Conservation (phyloP, 2,329 filamentous ascomycete genomes). For the Ophiostoma piceae region DNA sequence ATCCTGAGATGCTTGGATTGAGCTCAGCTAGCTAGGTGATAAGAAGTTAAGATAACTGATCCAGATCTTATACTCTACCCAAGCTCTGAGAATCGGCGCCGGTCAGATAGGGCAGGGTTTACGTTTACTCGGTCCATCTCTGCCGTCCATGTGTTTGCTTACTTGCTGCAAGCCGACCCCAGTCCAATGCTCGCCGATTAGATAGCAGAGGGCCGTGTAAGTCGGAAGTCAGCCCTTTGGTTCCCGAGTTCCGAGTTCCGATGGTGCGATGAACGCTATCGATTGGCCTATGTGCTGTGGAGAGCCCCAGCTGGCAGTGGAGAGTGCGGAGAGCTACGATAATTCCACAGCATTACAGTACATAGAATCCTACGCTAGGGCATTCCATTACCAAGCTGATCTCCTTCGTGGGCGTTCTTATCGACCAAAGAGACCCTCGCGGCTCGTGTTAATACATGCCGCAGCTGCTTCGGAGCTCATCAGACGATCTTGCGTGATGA, state of each 20-base stretch:
- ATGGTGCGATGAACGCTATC: neutral
- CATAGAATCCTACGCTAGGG: neutral
- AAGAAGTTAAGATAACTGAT: neutral
- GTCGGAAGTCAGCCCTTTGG: neutral
- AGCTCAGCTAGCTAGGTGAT: neutral
- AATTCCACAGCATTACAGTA: neutral
- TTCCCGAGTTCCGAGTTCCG: conserved; percentile 18
- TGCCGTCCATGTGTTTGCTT: neutral
- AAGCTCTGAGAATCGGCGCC: neutral
- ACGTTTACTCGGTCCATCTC: neutral
- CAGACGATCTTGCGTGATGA: neutral
- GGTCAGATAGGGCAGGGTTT: neutral
- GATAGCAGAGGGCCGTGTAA: neutral
- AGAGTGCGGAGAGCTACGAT: neutral
- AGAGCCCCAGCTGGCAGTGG: neutral
- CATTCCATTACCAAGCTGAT: conserved; percentile 2
- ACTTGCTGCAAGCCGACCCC: neutral
- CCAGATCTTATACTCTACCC: neutral
- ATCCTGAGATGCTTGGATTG: neutral
- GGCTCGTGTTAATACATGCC: neutral
- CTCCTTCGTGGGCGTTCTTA: neutral
- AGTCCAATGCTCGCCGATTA: neutral
- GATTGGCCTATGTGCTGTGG: neutral
- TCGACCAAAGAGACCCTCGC: neutral
- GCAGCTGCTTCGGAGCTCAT: neutral